Base-by-base conservation (phyloP, 805 yeast genomes). In the Blastobotrys terrestris region DNA sequence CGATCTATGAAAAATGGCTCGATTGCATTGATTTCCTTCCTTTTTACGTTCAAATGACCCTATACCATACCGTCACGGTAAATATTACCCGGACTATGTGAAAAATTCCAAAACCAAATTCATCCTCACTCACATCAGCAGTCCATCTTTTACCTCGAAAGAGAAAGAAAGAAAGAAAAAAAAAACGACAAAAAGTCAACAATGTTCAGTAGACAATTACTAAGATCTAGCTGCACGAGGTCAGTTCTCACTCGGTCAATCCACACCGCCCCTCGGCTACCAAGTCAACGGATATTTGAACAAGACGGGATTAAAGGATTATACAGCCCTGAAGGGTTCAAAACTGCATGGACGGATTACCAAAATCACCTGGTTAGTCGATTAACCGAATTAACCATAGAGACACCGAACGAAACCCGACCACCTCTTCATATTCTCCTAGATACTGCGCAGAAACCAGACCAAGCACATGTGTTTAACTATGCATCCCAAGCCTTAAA, bases 401-500 rank as follows among this genome's bases (percentile, higher is more conserved):
- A 95, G 14, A 87, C 96, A 1, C 84, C 81, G 52, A 77, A 83
- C 66, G 97, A 89, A 68, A 77, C 85, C 5, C 80, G 86, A 65
- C 72, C 77, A 16, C 92, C 96, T 2, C 80, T 84, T 66, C 86
- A 86, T 56, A 80, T 88, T 51, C 66, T 71, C 54, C 60, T 69
- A 54, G 77, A 82, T 58, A 81, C 94, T 0, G 85, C 90, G 2
- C 78, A 79, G 61, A 79, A 81, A 57, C 74, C 86, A 31, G 79
- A 81, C 31, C 79, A 80, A 61, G 83, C 90, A 35, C 79, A 80
- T 52, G 69, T 80, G n/a, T 91, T 84, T 76, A 94, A 91, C 70
- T 80, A 77, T 63, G 97, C 98, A 2, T 87, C 96, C 3, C 95
- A 87, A 66, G 83, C 90, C 2, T 92, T 87, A 72, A 91, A 90